Percentiles rank a stretch among this genome's conserved stretches.
phyloP scores from a whole-genome alignment of 805 yeast species.

The Metschnikowia dekortorum region DNA sequence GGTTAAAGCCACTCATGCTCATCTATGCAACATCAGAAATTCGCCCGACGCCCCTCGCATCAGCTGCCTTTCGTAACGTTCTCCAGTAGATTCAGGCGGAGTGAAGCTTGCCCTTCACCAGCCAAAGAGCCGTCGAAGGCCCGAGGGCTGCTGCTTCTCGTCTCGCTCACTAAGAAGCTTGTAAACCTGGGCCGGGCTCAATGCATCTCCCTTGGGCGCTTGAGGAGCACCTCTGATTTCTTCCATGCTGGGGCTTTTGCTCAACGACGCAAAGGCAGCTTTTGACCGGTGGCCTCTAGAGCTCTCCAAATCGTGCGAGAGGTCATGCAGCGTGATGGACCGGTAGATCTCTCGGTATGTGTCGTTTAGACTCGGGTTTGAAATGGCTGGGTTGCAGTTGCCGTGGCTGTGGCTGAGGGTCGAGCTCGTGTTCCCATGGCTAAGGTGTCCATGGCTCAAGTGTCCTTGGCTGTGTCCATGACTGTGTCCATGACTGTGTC shows the following conservation, averaged over 20 bases:
- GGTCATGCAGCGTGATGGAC: conserved; percentile 32
- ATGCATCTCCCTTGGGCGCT: conserved; percentile 5
- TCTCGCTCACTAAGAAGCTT: conserved; percentile 16
- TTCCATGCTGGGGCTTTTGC: not conserved
- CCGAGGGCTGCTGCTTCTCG: conserved; percentile 3
- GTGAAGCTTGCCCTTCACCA: conserved; percentile 22
- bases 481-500: not conserved
- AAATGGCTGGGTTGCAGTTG: not conserved
- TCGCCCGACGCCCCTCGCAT: no score
- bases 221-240: not conserved
- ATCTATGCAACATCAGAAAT: no score
- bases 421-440: no score
- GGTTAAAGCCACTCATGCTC: no score
- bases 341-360: conserved; percentile 34
- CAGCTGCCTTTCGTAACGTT: no score
- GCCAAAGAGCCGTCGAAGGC: conserved; percentile 30
- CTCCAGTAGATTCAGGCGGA: no score
- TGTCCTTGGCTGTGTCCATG: not conserved
- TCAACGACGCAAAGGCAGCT: not conserved
- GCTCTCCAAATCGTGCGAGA: conserved; percentile 17
- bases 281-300: not conserved
- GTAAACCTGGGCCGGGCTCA: conserved; percentile 21
- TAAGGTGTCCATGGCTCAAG: no score
- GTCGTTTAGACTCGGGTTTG: conserved; percentile 20
- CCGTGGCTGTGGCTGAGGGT: not conserved